These are phyloP conservation scores for Pseudomonodictys pantanalensis DNA, from an alignment of 495 filamentous ascomycete genomes.

Conservation along the genomic window DNA sequence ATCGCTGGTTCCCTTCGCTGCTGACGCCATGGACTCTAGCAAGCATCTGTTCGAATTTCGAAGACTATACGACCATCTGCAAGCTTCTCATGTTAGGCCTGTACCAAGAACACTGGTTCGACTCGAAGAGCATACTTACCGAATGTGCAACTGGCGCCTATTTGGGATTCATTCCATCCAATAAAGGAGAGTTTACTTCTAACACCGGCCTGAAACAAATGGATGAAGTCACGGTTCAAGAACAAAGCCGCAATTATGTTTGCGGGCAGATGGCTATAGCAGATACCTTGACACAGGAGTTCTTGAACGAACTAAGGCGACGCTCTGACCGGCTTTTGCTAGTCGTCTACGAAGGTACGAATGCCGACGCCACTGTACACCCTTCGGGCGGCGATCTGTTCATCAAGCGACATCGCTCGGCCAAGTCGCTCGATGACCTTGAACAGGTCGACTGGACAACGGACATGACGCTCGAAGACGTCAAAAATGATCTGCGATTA, in stretches of 20 bases:
- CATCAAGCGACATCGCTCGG: conserved; percentile 11
- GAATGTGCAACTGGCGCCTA: conserved; percentile 16
- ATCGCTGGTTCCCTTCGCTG: conserved; percentile 18
- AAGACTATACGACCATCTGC: conserved; percentile 21
- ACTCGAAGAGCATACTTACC: conserved; percentile 1
- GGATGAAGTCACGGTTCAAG: not conserved
- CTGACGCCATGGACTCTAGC: conserved; percentile 10
- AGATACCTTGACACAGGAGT: conserved; percentile 4
- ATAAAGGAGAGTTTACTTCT: not conserved
- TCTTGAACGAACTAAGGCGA: conserved; percentile 10
- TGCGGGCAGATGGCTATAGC: conserved; percentile 18
- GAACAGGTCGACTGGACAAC: conserved; percentile 11
- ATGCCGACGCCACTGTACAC: conserved; percentile 14
- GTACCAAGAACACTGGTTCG: conserved; percentile 16
- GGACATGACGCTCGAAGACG: conserved; percentile 10
- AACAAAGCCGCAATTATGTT: conserved; percentile 14
- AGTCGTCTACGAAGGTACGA: conserved; percentile 20
- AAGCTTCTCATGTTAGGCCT: conserved; percentile 21
- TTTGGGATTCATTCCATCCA: conserved; percentile 21
- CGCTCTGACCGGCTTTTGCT: conserved; percentile 13
- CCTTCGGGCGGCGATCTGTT: conserved; percentile 13
- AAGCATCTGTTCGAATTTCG: conserved; percentile 17
- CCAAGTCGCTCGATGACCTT: conserved; percentile 1
- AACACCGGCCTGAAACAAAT: not conserved
- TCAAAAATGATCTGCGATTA: conserved; percentile 16